Percentiles rank a stretch among this genome's conserved stretches.
These are phyloP conservation scores for Leccinum longicurvipes DNA, from an alignment of 768 basidiomycete species.

Conservation along the genomic window DNA sequence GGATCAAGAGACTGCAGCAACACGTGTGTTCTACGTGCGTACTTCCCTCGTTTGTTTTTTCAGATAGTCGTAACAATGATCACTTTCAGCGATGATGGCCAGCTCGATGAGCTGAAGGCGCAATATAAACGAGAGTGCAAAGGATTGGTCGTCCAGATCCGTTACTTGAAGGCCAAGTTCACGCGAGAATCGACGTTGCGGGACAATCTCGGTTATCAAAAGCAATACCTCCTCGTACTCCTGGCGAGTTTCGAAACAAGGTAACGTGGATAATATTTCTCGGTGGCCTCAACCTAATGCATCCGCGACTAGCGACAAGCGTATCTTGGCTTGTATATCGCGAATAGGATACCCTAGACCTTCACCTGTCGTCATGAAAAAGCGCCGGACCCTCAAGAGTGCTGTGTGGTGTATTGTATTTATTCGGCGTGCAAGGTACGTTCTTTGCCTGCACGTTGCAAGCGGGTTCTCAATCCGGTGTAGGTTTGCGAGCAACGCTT, in stretches of 20 bases:
- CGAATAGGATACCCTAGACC: constrained; percentile 63
- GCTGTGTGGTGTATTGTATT: constrained; percentile 60
- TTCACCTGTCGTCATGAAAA: constrained; percentile 36
- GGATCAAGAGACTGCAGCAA: constrained; percentile 37
- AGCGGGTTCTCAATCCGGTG: constrained; percentile 8
- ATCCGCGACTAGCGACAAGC: constrained; percentile 50
- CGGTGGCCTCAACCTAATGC: constrained; percentile 1
- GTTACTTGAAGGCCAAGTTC: constrained; percentile 89
- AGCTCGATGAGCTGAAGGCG: constrained; percentile 51
- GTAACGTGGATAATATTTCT: constrained; percentile 34
- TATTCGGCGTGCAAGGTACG: constrained; percentile 61
- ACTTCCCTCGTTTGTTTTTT: not conserved
- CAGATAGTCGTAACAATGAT: not conserved
- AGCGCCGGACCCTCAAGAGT: constrained; percentile 51
- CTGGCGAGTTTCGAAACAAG: constrained; percentile 67
- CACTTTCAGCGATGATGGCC: constrained; percentile 41
- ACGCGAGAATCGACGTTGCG: constrained; percentile 82
- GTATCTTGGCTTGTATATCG: constrained; percentile 72
- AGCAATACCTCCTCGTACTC: constrained; percentile 79
- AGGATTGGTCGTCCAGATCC: constrained; percentile 85
- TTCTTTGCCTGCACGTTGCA: not conserved
- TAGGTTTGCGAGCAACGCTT: constrained; percentile 59
- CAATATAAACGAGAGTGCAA: no score
- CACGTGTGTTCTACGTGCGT: constrained; percentile 64
- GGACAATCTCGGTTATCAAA: constrained; percentile 77